These are phyloP conservation scores for Coemansia sp. DNA, from an alignment of 371 early-diverging fungal genomes.

Conservation along the genomic window DNA sequence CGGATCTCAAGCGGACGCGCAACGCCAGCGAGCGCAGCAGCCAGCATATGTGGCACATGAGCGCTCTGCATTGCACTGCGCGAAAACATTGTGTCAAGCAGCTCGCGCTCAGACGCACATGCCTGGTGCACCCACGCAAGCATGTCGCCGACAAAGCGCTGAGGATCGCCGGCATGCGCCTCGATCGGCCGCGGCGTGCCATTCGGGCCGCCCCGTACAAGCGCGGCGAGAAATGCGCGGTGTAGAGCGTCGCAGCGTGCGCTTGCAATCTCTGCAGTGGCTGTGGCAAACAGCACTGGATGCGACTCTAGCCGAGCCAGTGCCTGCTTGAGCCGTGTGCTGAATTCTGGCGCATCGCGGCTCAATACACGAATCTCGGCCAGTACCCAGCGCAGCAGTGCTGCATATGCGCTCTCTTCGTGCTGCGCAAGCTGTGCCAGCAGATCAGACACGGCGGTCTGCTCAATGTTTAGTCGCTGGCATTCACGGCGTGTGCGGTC, in stretches of 20 bases:
- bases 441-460: slow-evolving; percentile 10
- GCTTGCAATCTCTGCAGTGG: slow-evolving; percentile 70
- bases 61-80: not conserved
- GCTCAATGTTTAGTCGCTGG: slow-evolving; percentile 66
- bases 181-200: slow-evolving; percentile 90
- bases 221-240: slow-evolving; percentile 73
- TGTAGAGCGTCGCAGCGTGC: slow-evolving; percentile 72
- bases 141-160: slow-evolving; percentile 92
- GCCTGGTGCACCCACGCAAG: slow-evolving; percentile 95
- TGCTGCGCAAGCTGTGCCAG: slow-evolving; percentile 14
- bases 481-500: slow-evolving; percentile 76
- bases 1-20: slow-evolving; percentile 55
- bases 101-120: slow-evolving; percentile 82
- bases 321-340: slow-evolving; percentile 65
- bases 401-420: slow-evolving; percentile 64
- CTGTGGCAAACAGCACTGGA: slow-evolving; percentile 74
- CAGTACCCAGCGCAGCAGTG: slow-evolving; percentile 79
- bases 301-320: slow-evolving; percentile 69
- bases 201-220: slow-evolving; percentile 83
- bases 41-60: slow-evolving; percentile 25
- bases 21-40: slow-evolving; percentile 29
- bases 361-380: slow-evolving; percentile 69
- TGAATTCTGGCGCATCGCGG: slow-evolving; percentile 73
- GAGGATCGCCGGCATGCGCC: slow-evolving; percentile 85
- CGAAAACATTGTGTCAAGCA: slow-evolving; percentile 68